Conservation (phyloP, 2,329 filamentous ascomycete genomes). For the Diaporthe destruens region DNA sequence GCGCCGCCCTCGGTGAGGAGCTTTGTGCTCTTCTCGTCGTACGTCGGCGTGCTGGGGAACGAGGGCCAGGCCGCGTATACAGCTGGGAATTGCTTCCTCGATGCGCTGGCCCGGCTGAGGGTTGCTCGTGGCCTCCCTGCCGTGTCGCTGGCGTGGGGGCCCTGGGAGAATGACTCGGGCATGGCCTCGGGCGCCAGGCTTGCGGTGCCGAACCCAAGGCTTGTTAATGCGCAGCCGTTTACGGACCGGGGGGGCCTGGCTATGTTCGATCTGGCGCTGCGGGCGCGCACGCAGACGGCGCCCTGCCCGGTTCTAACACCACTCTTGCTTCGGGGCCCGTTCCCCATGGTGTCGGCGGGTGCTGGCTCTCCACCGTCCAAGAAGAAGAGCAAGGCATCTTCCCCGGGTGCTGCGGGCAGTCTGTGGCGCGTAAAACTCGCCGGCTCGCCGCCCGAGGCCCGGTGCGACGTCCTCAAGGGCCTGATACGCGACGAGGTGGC, state of each 20-base stretch:
- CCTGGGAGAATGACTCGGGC: slow-evolving; percentile 1
- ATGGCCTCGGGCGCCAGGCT: background rate
- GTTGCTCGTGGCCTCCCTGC: background rate
- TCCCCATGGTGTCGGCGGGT: no score
- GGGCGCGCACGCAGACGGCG: no score
- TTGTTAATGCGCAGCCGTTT: background rate
- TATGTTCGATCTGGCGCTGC: background rate
- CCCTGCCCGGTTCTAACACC: no score
- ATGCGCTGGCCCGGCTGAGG: background rate
- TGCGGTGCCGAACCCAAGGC: background rate
- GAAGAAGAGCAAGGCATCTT: no score
- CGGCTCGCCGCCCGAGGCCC: no score
- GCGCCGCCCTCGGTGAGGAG: background rate
- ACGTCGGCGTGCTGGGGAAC: background rate
- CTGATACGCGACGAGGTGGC: slow-evolving; percentile 8
- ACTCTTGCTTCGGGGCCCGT: no score
- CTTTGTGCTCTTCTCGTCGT: background rate
- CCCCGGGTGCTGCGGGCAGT: no score
- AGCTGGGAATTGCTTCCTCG: background rate
- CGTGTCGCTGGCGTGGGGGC: slow-evolving; percentile 15
- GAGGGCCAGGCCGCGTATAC: slow-evolving; percentile 9
- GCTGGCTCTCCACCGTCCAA: no score
- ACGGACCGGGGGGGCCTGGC: background rate
- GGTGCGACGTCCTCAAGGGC: no score
- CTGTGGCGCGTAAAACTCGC: no score